These are phyloP conservation scores for Komagataella pastoris DNA, from an alignment of 805 yeast genomes.

Conservation along the genomic window DNA sequence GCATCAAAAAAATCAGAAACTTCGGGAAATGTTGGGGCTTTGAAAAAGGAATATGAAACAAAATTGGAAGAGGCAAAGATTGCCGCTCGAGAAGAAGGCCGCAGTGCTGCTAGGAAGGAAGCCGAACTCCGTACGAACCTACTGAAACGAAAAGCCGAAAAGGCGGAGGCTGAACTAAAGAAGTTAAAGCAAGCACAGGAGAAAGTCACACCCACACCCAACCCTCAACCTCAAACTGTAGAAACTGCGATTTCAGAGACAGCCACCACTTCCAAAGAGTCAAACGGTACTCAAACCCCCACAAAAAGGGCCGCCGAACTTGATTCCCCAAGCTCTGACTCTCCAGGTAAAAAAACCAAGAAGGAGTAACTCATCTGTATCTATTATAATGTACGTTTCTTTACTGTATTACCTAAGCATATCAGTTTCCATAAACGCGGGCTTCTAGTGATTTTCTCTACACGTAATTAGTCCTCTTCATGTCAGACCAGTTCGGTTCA, in stretches of 20 bases:
- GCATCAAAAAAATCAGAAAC: constrained; percentile 7
- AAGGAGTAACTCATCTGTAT: not conserved
- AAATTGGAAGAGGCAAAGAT: constrained; percentile 2
- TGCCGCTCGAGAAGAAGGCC: constrained; percentile 22
- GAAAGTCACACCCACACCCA: not conserved
- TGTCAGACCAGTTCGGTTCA: not conserved
- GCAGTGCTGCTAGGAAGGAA: constrained; percentile 40
- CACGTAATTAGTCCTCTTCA: not conserved
- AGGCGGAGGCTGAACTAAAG: constrained; percentile 26
- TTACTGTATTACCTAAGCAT: not conserved
- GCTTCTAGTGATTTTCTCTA: not conserved
- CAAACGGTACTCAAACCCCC: not conserved
- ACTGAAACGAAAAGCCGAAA: constrained; percentile 38
- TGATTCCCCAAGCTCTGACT: not conserved
- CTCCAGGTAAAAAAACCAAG: not conserved
- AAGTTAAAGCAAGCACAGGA: constrained; percentile 3
- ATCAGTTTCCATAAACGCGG: not conserved
- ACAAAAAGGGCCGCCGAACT: not conserved
- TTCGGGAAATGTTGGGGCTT: constrained; percentile 5
- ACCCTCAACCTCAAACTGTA: not conserved
- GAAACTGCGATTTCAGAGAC: not conserved
- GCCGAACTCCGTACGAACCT: constrained; percentile 45
- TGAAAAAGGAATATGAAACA: constrained; percentile 8
- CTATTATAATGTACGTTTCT: too few species aligned
- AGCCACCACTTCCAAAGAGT: not conserved